Evolutionary conservation across 2,329 filamentous ascomycete genomes (phyloP), one percentile per base, ranked within the genome.

Genomic region (Aspergillus luchuensis): DNA sequence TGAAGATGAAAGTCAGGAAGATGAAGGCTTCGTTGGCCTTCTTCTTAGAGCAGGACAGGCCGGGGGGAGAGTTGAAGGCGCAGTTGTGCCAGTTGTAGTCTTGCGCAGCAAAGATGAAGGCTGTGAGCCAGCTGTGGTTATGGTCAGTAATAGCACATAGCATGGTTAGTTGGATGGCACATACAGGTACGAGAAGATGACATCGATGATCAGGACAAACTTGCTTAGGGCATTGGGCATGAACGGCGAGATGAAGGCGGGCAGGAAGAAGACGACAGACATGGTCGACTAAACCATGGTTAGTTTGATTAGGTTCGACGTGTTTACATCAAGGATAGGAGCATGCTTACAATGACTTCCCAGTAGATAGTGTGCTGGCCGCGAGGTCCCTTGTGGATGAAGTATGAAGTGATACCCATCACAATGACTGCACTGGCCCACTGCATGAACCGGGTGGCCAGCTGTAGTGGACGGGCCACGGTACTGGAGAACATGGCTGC

Each of bases 71-170:
- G 51, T 72, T 67, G 28, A 63, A 43, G 56, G 36, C 62, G 67
- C 79, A 80, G 36, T 66, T 43, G 15, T 65, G 43, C 54, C 64
- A 58, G 65, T 72, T 69, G 66, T 81, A 82, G 72, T 80, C 79
- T 69, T 81, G 74, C 4, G 79, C 75, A 1, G 79, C 67, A 70
- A 82, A 81, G 66, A 82, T 78, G 67, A 81, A 81, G 17, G 78
- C 72, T 1, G 80, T 81, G 67, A 82, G 74, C 79, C 79, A 82
- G 30, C 77, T 79, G 52, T 13, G 10, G 39, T 15, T 4, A 25
- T 47, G 25, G 25, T 5, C n/a, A 36, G 33, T 36, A 36, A 5
- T 11, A 36, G 33, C 11, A 49, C 15, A 47, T 5, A 28, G 19
- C 2, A 28, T 36, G 11, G 4, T 15, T 36, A n/a, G 2, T 23